These are phyloP conservation scores for Russula griseocarnosa DNA, from an alignment of 768 basidiomycete genomes.

Conservation along the genomic window DNA sequence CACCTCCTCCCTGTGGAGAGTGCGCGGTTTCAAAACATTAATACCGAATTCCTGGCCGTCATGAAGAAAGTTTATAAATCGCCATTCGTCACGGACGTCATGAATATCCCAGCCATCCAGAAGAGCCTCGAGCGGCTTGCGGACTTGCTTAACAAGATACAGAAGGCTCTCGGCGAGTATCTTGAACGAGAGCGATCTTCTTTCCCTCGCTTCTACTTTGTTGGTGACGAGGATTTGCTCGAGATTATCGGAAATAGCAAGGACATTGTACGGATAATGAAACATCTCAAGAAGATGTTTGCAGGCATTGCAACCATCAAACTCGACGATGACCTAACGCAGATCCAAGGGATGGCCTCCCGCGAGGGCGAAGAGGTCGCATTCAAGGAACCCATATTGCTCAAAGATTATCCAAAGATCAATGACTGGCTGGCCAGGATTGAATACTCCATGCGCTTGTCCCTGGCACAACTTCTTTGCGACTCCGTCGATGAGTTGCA, in stretches of 20 bases:
- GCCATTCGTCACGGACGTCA: conserved; percentile 92
- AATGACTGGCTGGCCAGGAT: conserved; percentile 96
- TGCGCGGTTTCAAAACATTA: conserved; percentile 98
- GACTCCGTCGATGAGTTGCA: conserved; percentile 79
- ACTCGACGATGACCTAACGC: conserved; percentile 82
- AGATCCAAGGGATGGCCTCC: conserved; percentile 91
- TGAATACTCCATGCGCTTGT: conserved; percentile 88
- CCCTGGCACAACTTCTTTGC: conserved; percentile 76
- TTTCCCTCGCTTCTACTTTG: conserved; percentile 99
- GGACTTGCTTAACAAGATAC: conserved; percentile 95
- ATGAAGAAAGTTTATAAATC: conserved; percentile 99
- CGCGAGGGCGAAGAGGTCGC: conserved; percentile 91
- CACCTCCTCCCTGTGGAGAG: conserved; percentile 96
- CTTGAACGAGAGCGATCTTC: conserved; percentile 95
- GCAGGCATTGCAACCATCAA: conserved; percentile 89
- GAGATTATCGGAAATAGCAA: conserved; percentile 99
- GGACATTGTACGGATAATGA: conserved; percentile 96
- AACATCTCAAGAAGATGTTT: conserved; percentile 99
- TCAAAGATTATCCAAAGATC: conserved; percentile 95
- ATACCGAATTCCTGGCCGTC: conserved; percentile 93
- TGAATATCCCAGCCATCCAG: conserved; percentile 94
- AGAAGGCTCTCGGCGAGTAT: conserved; percentile 98
- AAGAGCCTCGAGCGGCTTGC: conserved; percentile 96
- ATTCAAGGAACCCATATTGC: conserved; percentile 76
- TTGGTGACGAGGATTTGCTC: conserved; percentile 96